Evolutionary conservation across 768 basidiomycete genomes (phyloP), one percentile per base, ranked within the genome.

Genomic region (Tylopilus rubrobrunneus): DNA sequence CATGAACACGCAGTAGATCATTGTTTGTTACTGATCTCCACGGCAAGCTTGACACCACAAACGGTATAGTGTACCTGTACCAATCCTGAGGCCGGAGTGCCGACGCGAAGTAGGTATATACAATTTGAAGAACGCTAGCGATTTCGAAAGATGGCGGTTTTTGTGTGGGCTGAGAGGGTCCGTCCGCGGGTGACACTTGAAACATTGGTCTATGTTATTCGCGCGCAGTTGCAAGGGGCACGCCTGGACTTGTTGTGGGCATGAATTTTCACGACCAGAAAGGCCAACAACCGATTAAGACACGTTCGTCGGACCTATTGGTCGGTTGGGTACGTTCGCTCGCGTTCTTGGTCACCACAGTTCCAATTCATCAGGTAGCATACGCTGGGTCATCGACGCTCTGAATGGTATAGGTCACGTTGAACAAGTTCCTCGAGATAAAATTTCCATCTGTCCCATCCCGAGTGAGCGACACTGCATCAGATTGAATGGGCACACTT

Each of bases 381-480:
- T 60, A 63, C 14, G 59, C 45, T 14, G 72, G 69, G 54, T 80
- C 79, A 11, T 78, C 70, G 7, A 78, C 36, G 60, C 78, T 79
- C 39, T 62, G 49, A 41, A 80, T 75, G 34, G 68, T 62, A 45
- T 68, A 60, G 0, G 79, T 79, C 7, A 73, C 74, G 27, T 68
- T 37, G 48, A 77, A 68, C 58, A 73, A 63, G 46, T 79, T 71
- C 17, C 60, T 67, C 19, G 67, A 56, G 44, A 81, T 61, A 55
- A 78, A 77, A 10, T 57, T 64, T 7, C 78, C 80, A 53, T 81
- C 78, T 81, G 31, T n/a, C 7, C 19, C 33, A 23, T n/a, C 41
- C 14, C 28, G 36, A 3, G 40, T 46, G 29, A 55, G 39, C 14
- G 10, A 19, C 17, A 6, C 6, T 37, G 4, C 10, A 29, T 21